Conservation (phyloP, 306 rosid species). For the Vigna angularis region DNA sequence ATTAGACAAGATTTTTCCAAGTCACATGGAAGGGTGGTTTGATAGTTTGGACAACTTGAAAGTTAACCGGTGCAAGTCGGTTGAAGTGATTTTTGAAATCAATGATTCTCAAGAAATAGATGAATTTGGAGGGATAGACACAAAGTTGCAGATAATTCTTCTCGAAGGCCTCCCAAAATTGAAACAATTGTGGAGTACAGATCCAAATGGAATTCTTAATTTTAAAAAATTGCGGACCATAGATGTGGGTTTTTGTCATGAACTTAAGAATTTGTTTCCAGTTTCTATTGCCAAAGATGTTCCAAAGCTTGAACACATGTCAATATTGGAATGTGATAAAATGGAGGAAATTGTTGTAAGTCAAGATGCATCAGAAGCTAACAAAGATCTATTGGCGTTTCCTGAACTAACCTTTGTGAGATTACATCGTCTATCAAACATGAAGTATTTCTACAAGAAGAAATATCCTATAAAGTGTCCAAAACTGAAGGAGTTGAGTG, state of each 20-base stretch:
- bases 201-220: conserved; percentile 9
- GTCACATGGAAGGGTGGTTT: conserved; percentile 18
- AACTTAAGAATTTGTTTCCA: conserved; percentile 25
- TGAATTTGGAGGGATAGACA: not conserved
- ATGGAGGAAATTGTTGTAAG: conserved; percentile 13
- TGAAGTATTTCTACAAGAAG: not conserved
- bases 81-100: conserved; percentile 38
- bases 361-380: not conserved
- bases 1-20: conserved; percentile 23
- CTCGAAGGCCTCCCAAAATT: not conserved
- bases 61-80: not conserved
- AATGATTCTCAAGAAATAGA: not conserved
- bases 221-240: not conserved
- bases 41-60: not conserved
- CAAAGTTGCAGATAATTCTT: not conserved
- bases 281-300: conserved; percentile 26
- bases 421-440: accelerated
- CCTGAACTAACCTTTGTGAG: not conserved
- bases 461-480: not conserved
- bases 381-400: not conserved
- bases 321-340: accelerated
- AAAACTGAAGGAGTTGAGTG: not conserved
- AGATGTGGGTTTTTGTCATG: accelerated
- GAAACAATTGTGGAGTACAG: not conserved
- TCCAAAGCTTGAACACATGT: not conserved